Conservation (phyloP, 345 rosid species). For the Toxicodendron radicans region DNA sequence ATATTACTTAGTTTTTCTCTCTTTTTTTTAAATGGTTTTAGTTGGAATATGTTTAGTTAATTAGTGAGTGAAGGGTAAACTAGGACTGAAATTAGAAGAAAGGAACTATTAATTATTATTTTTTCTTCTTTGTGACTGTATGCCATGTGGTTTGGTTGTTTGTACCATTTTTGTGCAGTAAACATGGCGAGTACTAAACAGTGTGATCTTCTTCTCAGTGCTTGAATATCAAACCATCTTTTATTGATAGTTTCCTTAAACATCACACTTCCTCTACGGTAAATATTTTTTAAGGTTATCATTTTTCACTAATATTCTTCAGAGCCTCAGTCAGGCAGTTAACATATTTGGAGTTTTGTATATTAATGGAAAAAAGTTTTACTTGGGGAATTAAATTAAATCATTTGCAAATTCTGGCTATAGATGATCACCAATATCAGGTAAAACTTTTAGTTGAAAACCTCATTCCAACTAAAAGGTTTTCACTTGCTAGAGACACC, state of each 20-base stretch:
- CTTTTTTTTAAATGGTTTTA: constrained; percentile 5
- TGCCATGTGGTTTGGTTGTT: constrained; percentile 30
- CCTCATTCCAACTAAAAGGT: not conserved
- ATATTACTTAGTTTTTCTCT: not conserved
- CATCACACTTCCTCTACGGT: not conserved
- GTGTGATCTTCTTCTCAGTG: constrained; percentile 20
- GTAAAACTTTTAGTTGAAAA: too few species aligned
- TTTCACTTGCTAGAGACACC: too few species aligned
- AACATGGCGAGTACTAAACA: constrained; percentile 21
- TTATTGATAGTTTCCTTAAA: not conserved
- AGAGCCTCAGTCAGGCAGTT: not conserved
- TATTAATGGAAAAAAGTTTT: not conserved
- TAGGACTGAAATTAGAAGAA: constrained; percentile 10
- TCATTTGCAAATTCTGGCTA: too few species aligned
- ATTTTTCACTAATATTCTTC: too few species aligned
- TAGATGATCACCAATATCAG: too few species aligned
- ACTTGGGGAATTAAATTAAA: too few species aligned
- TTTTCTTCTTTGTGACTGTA: not conserved
- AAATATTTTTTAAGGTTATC: not conserved
- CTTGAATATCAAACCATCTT: constrained; percentile 8
- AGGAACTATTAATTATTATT: not conserved
- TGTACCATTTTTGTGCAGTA: constrained; percentile 18
- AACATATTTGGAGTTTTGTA: not conserved
- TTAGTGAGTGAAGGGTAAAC: constrained; percentile 17
- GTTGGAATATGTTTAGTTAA: constrained; percentile 15